A percentile compares a stretch with the other conserved stretches of the same genome.
These are phyloP conservation scores for Saprolegnia diclina DNA, from an alignment of 352 stramenopile species.

Conservation along the genomic window DNA sequence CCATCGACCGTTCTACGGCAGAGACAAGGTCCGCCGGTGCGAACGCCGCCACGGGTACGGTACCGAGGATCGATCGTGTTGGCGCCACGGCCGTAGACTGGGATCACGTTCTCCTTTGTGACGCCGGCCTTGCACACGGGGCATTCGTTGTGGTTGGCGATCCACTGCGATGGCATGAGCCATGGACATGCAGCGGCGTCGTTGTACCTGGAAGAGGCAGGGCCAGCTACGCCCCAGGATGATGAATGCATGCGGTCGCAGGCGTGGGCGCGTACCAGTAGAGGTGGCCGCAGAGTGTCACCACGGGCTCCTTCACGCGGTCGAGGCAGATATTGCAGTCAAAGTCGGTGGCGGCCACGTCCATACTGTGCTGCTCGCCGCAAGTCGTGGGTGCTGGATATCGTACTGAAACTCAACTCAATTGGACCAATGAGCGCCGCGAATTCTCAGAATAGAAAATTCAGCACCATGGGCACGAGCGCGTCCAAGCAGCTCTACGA, in stretches of 20 bases:
- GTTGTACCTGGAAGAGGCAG: constrained; percentile 72
- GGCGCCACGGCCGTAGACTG: constrained; percentile 75
- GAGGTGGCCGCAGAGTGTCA: constrained; percentile 86
- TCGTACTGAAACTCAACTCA: constrained; percentile 1
- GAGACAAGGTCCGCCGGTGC: background rate
- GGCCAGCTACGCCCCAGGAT: constrained; percentile 53
- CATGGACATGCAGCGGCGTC: background rate
- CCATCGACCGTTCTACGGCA: background rate
- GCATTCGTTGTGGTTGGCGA: constrained; percentile 74
- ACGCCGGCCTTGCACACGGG: constrained; percentile 89
- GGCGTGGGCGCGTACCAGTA: constrained; percentile 57
- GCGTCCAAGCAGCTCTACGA: constrained; percentile 28
- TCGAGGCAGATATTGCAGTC: constrained; percentile 90
- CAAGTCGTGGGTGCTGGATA: background rate
- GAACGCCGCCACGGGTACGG: background rate
- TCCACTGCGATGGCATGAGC: constrained; percentile 42
- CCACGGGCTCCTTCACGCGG: constrained; percentile 74
- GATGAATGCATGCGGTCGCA: background rate
- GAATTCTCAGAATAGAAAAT: constrained; percentile 17
- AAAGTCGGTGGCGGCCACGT: constrained; percentile 38
- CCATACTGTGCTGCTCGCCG: constrained; percentile 17
- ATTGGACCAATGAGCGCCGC: background rate
- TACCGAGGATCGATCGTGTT: constrained; percentile 61
- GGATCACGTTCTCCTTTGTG: constrained; percentile 85
- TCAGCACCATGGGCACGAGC: constrained; percentile 20